These are phyloP conservation scores for Chaetomiaceae sp. DNA, from an alignment of 2,329 filamentous ascomycete genomes.

Conservation along the genomic window DNA sequence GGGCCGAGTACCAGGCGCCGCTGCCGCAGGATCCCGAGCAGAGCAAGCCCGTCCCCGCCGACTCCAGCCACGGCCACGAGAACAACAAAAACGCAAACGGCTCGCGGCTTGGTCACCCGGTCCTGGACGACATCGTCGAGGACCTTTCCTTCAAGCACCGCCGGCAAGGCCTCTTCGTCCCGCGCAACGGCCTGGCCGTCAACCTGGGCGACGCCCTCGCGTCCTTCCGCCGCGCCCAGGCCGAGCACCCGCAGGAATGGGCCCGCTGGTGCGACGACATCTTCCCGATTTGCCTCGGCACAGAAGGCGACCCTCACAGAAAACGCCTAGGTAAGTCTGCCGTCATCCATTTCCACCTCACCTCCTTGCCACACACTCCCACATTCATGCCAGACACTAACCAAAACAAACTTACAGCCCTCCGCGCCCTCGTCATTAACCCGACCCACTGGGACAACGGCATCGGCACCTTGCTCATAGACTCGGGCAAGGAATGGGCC, in stretches of 20 bases:
- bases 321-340: not conserved
- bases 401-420: not conserved
- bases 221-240: not conserved
- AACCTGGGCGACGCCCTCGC: not conserved
- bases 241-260: not conserved
- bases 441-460: conserved; percentile 1
- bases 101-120: not conserved
- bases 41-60: not conserved
- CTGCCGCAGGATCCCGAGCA: too few relatives aligned
- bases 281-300: not conserved
- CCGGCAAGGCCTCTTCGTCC: not conserved
- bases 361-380: not conserved
- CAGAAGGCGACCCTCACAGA: not conserved
- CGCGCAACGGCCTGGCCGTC: conserved; percentile 1
- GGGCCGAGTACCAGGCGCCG: conserved; percentile 12
- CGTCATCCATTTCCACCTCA: not conserved
- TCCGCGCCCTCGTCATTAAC: conserved; percentile 4
- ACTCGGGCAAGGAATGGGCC: not conserved
- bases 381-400: not conserved
- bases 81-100: not conserved
- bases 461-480: not conserved
- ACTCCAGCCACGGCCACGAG: not conserved
- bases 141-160: not conserved
- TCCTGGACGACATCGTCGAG: not conserved
- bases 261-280: not conserved